phyloP scores from a whole-genome alignment of 768 basidiomycete genomes.

The Clathrus columnatus region DNA sequence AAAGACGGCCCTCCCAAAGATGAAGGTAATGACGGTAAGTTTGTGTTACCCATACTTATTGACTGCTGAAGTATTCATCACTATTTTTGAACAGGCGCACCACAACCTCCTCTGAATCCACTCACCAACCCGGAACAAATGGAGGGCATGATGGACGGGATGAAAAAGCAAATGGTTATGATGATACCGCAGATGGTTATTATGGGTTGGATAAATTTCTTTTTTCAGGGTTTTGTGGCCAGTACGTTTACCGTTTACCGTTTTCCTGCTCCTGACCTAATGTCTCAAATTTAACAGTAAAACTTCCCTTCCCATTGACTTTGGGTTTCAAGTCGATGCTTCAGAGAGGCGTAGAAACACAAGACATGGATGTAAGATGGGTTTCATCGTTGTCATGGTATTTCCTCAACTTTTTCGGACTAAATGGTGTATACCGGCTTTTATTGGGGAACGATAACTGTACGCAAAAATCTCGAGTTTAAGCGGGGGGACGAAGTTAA shows the following conservation, averaged over 20 bases:
- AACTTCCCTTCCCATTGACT: slow-evolving; percentile 93
- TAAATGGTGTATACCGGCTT: slow-evolving; percentile 92
- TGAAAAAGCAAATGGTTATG: slow-evolving; percentile 99
- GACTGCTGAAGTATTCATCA: too few relatives aligned
- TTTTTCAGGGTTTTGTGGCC: slow-evolving; percentile 97
- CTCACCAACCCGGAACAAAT: slow-evolving; percentile 84
- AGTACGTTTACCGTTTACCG: slow-evolving; percentile 49
- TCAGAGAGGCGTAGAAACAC: slow-evolving; percentile 89
- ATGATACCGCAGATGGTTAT: slow-evolving; percentile 98
- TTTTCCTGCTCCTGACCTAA: background rate
- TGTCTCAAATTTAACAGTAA: slow-evolving; percentile 46
- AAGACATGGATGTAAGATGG: slow-evolving; percentile 98
- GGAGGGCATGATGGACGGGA: slow-evolving; percentile 98
- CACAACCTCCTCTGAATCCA: slow-evolving; percentile 63
- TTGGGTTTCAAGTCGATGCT: slow-evolving; percentile 97
- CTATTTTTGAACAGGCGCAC: slow-evolving; percentile 19
- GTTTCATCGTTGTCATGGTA: slow-evolving; percentile 99
- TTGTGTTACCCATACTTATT: too few relatives aligned
- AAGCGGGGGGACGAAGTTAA: slow-evolving; percentile 12
- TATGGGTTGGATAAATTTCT: slow-evolving; percentile 99
- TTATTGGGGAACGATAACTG: slow-evolving; percentile 87
- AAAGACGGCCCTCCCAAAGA: slow-evolving; percentile 71
- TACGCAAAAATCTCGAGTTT: too few relatives aligned
- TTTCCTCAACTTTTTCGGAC: slow-evolving; percentile 96
- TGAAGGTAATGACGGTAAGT: slow-evolving; percentile 29